A percentile compares a stretch with the other conserved stretches of the same genome.
Conservation (phyloP, 495 filamentous ascomycete genomes). For the Hyaloscypha hepaticicola region DNA sequence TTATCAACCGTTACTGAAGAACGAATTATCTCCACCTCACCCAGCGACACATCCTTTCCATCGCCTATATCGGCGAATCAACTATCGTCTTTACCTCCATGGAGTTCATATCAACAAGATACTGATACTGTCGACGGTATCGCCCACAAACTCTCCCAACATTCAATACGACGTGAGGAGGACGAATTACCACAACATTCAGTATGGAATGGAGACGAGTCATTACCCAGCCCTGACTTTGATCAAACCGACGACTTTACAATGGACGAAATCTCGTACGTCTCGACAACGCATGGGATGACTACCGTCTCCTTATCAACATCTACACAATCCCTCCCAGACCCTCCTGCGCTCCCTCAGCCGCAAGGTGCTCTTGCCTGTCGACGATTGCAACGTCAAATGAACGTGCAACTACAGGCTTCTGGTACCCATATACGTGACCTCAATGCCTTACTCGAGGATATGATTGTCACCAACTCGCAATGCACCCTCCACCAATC, state of each 20-base stretch:
- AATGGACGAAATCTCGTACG: conserved; percentile 17
- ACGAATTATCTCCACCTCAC: conserved; percentile 16
- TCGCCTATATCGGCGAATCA: conserved; percentile 1
- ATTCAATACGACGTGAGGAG: conserved; percentile 19
- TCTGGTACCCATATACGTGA: conserved; percentile 24
- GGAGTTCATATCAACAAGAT: not conserved
- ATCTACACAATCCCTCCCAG: not conserved
- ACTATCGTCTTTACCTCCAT: not conserved
- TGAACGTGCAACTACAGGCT: conserved; percentile 27
- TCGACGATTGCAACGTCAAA: conserved; percentile 26
- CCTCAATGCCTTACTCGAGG: conserved; percentile 26
- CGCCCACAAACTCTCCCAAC: conserved; percentile 16
- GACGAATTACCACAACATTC: conserved; percentile 17
- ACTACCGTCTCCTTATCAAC: not conserved
- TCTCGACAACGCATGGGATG: conserved; percentile 17
- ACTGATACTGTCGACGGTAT: conserved; percentile 18
- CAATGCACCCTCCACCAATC: conserved; percentile 24
- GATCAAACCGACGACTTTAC: not conserved
- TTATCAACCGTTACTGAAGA: conserved; percentile 9
- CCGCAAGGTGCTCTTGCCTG: conserved; percentile 9
- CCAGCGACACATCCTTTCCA: conserved; percentile 22
- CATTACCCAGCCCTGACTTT: conserved; percentile 7
- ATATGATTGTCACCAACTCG: conserved; percentile 27
- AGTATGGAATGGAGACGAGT: conserved; percentile 10
- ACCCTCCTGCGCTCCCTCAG: not conserved